These are phyloP conservation scores for Helotiales sp. DNA, from an alignment of 2,329 filamentous ascomycete species.

Conservation along the genomic window DNA sequence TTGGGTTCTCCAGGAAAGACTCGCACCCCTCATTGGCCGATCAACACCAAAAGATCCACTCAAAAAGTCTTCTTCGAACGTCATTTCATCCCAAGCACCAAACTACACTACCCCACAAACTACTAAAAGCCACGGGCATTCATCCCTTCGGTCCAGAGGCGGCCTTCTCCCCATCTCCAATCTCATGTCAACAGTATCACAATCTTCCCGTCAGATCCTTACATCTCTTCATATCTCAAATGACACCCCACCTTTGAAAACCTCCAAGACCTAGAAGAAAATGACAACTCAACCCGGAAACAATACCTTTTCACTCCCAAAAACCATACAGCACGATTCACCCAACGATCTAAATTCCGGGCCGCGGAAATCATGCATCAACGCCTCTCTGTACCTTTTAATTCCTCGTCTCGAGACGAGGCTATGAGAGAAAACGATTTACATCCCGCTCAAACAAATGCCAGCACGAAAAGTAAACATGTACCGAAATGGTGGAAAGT, in stretches of 20 bases:
- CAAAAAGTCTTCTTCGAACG: background rate
- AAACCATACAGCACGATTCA: conserved; percentile 24
- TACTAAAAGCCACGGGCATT: background rate
- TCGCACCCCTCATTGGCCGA: background rate
- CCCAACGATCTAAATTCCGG: conserved; percentile 4
- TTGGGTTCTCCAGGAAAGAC: background rate
- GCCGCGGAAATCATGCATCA: conserved; percentile 28
- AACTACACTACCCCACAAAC: conserved; percentile 16
- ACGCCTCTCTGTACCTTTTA: conserved; percentile 20
- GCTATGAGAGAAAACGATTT: conserved; percentile 21
- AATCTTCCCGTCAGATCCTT: background rate
- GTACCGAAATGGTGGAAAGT: conserved; percentile 71
- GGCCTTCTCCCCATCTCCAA: conserved; percentile 6
- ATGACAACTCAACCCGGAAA: conserved; percentile 23
- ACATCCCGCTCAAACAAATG: conserved; percentile 23
- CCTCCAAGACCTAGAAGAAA: too few species aligned
- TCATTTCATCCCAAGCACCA: background rate
- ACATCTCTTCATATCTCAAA: background rate
- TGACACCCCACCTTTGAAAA: background rate
- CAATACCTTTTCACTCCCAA: conserved; percentile 34
- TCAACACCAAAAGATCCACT: background rate
- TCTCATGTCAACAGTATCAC: background rate
- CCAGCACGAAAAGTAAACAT: conserved; percentile 30
- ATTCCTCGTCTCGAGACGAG: background rate
- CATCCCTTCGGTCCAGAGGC: background rate